Evolutionary conservation across 257 asterid species (phyloP).

Genomic region (Solanum peruvianum): DNA sequence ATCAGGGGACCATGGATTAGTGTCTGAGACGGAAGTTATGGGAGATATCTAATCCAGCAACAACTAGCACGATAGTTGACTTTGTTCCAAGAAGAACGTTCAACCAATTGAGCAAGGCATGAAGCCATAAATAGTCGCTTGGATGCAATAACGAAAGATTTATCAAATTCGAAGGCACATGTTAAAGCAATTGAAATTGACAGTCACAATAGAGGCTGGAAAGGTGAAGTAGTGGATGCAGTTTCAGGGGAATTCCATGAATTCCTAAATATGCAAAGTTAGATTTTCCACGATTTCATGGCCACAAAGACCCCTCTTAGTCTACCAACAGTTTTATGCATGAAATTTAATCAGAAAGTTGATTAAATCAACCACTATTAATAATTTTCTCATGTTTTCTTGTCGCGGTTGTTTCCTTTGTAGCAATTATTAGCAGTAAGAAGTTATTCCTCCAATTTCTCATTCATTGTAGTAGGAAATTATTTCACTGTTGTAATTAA

Average conservation of each 20-base stretch:
- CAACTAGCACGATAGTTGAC: neutral
- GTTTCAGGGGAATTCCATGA: neutral
- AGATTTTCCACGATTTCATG: neutral
- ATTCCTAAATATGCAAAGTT: neutral
- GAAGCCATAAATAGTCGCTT: neutral
- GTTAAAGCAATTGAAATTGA: neutral
- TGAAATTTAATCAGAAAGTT: neutral
- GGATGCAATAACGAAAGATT: neutral
- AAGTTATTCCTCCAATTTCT: neutral
- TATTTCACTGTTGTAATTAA: neutral
- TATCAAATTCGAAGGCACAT: neutral
- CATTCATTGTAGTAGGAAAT: neutral
- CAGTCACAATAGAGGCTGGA: neutral
- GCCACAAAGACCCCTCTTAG: neutral
- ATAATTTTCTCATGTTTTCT: neutral
- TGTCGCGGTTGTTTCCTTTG: neutral
- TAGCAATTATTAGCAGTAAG: neutral
- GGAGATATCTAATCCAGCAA: neutral
- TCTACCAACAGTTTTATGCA: neutral
- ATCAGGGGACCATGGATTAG: too few species aligned
- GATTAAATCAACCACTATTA: neutral
- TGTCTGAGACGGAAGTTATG: fast-evolving
- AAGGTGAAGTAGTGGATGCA: neutral
- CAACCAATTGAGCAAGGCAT: neutral
- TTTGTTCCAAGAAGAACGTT: neutral